Conservation (phyloP, 1,284 basidiomycete species). For the Boletus subluridellus region DNA sequence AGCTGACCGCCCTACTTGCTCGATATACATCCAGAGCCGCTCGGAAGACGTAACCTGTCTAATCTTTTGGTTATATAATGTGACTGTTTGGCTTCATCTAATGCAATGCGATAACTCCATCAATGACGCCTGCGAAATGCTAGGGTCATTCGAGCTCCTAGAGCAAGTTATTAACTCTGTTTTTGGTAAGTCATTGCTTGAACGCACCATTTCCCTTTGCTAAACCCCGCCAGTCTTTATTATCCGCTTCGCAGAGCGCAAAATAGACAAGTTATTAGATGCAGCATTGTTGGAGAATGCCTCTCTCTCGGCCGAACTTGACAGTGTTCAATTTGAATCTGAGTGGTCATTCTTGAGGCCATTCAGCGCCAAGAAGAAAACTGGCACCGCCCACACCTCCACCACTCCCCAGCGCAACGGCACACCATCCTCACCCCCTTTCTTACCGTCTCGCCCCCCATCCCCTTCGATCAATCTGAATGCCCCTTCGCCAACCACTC, state of each 20-base stretch:
- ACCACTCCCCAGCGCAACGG: constrained; percentile 38
- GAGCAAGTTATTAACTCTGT: constrained; percentile 93
- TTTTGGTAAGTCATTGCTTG: constrained; percentile 59
- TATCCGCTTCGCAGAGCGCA: constrained; percentile 87
- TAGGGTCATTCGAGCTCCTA: constrained; percentile 75
- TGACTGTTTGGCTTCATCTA: constrained; percentile 85
- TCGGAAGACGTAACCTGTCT: constrained; percentile 84
- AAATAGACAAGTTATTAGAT: constrained; percentile 86
- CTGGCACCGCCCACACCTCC: constrained; percentile 34
- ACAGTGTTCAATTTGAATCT: constrained; percentile 87
- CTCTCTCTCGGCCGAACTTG: constrained; percentile 73
- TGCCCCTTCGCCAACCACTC: constrained; percentile 39
- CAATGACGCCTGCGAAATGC: constrained; percentile 70
- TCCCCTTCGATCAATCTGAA: constrained; percentile 46
- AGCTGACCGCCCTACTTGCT: constrained; percentile 3
- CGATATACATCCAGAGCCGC: constrained; percentile 51
- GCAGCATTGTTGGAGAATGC: constrained; percentile 81
- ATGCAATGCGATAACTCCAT: constrained; percentile 80
- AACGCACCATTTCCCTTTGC: background rate
- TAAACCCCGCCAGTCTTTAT: constrained; percentile 70
- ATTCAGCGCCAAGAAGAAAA: constrained; percentile 68
- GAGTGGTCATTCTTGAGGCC: constrained; percentile 91
- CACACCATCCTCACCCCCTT: constrained; percentile 37
- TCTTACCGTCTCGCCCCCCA: constrained; percentile 45
- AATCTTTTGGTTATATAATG: constrained; percentile 94